Evolutionary conservation across 768 basidiomycete species (phyloP).

Genomic region (Termitomyces sp.): DNA sequence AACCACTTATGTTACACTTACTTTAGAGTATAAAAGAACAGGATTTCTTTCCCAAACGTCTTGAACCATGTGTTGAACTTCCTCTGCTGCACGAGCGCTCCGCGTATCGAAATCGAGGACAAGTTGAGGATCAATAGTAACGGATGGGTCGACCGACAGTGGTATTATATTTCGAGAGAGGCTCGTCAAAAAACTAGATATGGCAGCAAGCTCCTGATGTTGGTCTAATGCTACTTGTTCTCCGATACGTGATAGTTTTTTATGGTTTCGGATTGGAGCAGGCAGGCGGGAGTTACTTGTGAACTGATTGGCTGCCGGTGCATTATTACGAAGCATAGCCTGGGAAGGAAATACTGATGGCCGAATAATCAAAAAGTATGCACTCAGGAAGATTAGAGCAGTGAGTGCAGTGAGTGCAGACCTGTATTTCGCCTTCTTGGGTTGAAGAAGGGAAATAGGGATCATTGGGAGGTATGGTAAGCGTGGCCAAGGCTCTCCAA

Average conservation of each 20-base stretch:
- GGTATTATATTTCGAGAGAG: conserved; percentile 76
- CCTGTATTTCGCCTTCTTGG: conserved; percentile 45
- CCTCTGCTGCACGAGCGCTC: conserved; percentile 51
- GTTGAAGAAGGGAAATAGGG: conserved; percentile 24
- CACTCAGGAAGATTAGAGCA: conserved; percentile 43
- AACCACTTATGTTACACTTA: conserved; percentile 15
- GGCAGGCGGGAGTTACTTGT: conserved; percentile 27
- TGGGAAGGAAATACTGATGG: conserved; percentile 34
- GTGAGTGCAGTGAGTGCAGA: conserved; percentile 51
- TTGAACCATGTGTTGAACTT: conserved; percentile 51
- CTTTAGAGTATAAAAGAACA: conserved; percentile 73
- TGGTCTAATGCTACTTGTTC: conserved; percentile 43
- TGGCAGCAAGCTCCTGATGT: conserved; percentile 66
- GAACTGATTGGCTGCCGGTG: conserved; percentile 27
- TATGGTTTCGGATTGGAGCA: conserved; percentile 15
- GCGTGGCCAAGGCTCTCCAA: conserved; percentile 19
- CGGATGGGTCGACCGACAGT: conserved; percentile 50
- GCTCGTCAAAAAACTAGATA: conserved; percentile 68
- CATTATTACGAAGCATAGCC: conserved; percentile 24
- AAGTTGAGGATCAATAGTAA: conserved; percentile 72
- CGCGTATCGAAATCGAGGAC: conserved; percentile 81
- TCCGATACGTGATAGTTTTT: conserved; percentile 15
- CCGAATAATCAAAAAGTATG: conserved; percentile 52
- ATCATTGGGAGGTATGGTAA: conserved; percentile 11
- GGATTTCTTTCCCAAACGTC: conserved; percentile 74